A percentile compares a stretch with the other conserved stretches of the same genome.
Conservation (phyloP, 2,329 filamentous ascomycete genomes). For the Xylariaceae sp. region DNA sequence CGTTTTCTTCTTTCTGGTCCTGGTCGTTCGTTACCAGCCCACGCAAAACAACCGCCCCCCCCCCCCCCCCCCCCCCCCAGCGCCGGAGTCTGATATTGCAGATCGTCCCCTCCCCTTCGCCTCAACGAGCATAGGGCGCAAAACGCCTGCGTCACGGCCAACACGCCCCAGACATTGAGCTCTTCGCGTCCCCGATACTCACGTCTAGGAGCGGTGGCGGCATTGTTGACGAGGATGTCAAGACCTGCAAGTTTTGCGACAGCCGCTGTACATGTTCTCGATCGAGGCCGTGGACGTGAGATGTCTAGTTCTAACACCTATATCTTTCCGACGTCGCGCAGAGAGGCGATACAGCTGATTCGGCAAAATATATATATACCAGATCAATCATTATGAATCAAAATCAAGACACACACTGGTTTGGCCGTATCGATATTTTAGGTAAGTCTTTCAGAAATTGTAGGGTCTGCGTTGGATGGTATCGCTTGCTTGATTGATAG, state of each 20-base stretch:
- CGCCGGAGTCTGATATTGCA: constrained; percentile 7
- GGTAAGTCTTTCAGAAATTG: too few relatives aligned
- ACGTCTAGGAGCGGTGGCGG: constrained; percentile 11
- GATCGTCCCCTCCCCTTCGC: not conserved
- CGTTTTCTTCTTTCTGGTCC: too few relatives aligned
- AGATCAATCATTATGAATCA: too few relatives aligned
- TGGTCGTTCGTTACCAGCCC: too few relatives aligned
- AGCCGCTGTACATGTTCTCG: not conserved
- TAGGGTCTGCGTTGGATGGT: too few relatives aligned
- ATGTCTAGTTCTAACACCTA: constrained; percentile 14
- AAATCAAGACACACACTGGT: too few relatives aligned
- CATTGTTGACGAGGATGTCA: constrained; percentile 15
- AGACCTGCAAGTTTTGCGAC: constrained; percentile 2
- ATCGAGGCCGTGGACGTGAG: constrained; percentile 8
- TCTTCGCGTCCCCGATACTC: constrained; percentile 4
- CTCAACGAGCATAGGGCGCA: constrained; percentile 5
- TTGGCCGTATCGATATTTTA: too few relatives aligned
- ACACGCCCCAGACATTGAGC: constrained; percentile 7
- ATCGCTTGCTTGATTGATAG: too few relatives aligned
- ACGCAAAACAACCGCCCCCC: too few relatives aligned
- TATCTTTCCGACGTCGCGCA: constrained; percentile 1
- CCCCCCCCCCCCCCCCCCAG: too few relatives aligned
- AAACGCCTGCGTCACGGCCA: constrained; percentile 8
- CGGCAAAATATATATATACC: too few relatives aligned
- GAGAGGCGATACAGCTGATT: not conserved